Evolutionary conservation across 2,329 filamentous ascomycete genomes (phyloP).

Genomic region (Diaporthe vexans): DNA sequence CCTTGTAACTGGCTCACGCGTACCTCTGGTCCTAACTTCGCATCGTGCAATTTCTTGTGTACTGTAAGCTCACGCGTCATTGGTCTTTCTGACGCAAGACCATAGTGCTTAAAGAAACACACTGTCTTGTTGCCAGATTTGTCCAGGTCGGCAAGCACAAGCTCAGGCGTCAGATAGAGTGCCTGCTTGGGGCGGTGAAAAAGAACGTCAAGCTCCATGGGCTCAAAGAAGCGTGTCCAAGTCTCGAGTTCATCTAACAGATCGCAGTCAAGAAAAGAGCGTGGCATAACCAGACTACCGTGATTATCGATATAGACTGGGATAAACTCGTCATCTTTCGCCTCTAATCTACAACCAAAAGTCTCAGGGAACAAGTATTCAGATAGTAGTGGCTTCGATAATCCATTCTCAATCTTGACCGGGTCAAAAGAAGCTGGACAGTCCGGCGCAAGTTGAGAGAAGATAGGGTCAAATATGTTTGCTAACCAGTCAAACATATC

Average conservation of each 20-base stretch:
- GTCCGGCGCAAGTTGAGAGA: background rate
- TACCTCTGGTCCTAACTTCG: conserved; percentile 1
- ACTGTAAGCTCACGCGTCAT: background rate
- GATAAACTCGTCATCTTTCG: background rate
- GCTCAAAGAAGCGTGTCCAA: background rate
- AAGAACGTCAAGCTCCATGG: background rate
- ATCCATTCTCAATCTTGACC: background rate
- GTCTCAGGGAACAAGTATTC: background rate
- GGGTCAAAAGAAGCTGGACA: background rate
- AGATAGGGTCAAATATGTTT: background rate
- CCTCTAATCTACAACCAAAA: background rate
- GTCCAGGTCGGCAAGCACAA: conserved; percentile 8
- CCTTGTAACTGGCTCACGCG: conserved; percentile 16
- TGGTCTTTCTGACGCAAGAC: background rate
- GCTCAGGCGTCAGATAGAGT: conserved; percentile 1
- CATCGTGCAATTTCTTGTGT: conserved; percentile 2
- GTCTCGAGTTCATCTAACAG: conserved; percentile 5
- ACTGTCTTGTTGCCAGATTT: background rate
- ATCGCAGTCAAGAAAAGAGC: background rate
- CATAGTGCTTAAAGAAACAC: conserved; percentile 16
- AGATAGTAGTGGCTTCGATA: background rate
- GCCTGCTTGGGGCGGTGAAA: conserved; percentile 9
- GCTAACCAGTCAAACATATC: conserved; percentile 2
- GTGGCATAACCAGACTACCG: background rate
- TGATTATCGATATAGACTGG: conserved; percentile 13